Evolutionary conservation across 2,329 filamentous ascomycete genomes (phyloP).

Genomic region (Mariannaea sp.): DNA sequence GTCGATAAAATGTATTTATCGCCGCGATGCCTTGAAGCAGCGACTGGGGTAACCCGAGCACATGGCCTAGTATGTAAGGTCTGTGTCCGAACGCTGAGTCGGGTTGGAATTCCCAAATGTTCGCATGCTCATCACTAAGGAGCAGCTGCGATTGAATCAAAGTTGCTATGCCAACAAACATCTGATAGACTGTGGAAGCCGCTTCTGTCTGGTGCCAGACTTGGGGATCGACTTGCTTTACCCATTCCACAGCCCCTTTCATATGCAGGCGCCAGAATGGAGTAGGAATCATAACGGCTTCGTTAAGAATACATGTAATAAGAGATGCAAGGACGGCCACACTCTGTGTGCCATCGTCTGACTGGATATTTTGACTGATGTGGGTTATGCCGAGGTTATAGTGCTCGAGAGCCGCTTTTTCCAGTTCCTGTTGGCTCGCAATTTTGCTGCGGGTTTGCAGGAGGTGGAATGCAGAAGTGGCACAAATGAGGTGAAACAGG

Average conservation of each 20-base stretch:
- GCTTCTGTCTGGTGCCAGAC: slow-evolving; percentile 31
- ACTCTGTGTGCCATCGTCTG: slow-evolving; percentile 26
- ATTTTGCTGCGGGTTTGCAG: slow-evolving; percentile 12
- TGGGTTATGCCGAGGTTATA: slow-evolving; percentile 34
- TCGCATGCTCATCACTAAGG: slow-evolving; percentile 18
- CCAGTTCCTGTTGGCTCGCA: slow-evolving; percentile 16
- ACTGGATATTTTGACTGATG: slow-evolving; percentile 30
- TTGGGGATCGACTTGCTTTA: slow-evolving; percentile 32
- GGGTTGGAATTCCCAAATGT: slow-evolving; percentile 27
- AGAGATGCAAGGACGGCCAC: slow-evolving; percentile 28
- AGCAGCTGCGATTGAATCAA: slow-evolving; percentile 30
- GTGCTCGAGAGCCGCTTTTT: slow-evolving; percentile 32
- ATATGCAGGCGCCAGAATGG: slow-evolving; percentile 34
- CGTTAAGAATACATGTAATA: slow-evolving; percentile 31
- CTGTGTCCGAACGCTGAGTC: slow-evolving; percentile 25
- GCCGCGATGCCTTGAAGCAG: slow-evolving; percentile 26
- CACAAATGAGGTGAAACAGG: slow-evolving; percentile 33
- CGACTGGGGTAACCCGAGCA: slow-evolving; percentile 26
- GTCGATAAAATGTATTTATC: slow-evolving; percentile 20
- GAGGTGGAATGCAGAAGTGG: slow-evolving; percentile 32
- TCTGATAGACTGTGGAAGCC: slow-evolving; percentile 29
- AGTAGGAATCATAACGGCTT: slow-evolving; percentile 32
- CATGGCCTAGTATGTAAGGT: slow-evolving; percentile 24
- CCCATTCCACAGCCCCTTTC: slow-evolving; percentile 33
- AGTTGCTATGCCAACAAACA: slow-evolving; percentile 31